Conservation (phyloP, 164 flowering plant genomes). For the Vitis cinerea region DNA sequence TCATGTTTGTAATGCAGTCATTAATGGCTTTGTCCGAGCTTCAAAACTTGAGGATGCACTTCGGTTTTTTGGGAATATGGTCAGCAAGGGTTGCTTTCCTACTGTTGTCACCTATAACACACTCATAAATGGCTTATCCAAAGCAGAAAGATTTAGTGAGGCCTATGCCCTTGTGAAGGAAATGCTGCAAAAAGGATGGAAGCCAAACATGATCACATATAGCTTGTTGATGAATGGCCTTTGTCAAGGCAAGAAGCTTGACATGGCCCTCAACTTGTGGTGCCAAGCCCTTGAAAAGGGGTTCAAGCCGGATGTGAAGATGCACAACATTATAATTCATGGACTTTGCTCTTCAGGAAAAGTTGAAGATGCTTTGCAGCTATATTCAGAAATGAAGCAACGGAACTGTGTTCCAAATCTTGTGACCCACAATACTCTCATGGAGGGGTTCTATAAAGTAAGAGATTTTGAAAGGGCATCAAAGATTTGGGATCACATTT, state of each 20-base stretch:
- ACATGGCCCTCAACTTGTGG: slow-evolving; percentile 68
- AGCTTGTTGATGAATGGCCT: slow-evolving; percentile 73
- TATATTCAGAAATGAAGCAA: slow-evolving; percentile 54
- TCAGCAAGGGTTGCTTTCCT: slow-evolving; percentile 44
- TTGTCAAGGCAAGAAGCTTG: slow-evolving; percentile 45
- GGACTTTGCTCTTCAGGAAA: slow-evolving; percentile 79
- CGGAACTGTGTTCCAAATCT: slow-evolving; percentile 61
- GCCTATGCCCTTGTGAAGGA: slow-evolving; percentile 64
- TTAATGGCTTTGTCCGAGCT: slow-evolving; percentile 52
- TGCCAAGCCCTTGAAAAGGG: slow-evolving; percentile 41
- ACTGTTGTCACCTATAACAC: slow-evolving; percentile 66
- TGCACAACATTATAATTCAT: slow-evolving; percentile 78
- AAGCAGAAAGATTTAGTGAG: slow-evolving; percentile 44
- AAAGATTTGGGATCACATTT: slow-evolving; percentile 63
- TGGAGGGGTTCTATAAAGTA: slow-evolving; percentile 75
- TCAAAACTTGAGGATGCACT: slow-evolving; percentile 57
- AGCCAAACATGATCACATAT: slow-evolving; percentile 69
- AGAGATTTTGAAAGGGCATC: slow-evolving; percentile 51
- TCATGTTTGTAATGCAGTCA: slow-evolving; percentile 60
- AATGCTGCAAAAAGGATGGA: slow-evolving; percentile 69
- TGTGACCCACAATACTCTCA: slow-evolving; percentile 76
- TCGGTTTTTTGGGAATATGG: slow-evolving; percentile 47
- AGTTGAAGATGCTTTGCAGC: slow-evolving; percentile 52
- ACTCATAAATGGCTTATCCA: slow-evolving; percentile 66
- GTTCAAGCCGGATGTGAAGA: slow-evolving; percentile 63